These are phyloP conservation scores for Tuber umbilicatum DNA, from an alignment of 495 filamentous ascomycete genomes.

Conservation along the genomic window DNA sequence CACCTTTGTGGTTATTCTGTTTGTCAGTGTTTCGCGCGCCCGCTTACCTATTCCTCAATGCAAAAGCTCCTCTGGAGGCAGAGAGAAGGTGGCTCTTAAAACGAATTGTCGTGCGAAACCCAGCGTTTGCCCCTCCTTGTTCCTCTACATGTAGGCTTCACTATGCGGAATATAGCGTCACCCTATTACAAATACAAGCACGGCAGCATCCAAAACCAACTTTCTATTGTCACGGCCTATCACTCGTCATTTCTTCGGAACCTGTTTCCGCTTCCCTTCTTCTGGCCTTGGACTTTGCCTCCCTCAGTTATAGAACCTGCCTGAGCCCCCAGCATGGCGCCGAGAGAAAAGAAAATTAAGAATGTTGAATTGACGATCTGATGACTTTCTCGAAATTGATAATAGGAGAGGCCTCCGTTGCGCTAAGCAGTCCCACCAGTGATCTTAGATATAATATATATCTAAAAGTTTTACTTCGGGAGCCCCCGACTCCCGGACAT, in stretches of 20 bases:
- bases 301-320: no score
- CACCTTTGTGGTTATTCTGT: neutral
- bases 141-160: neutral
- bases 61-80: neutral
- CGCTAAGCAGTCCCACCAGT: neutral
- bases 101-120: neutral
- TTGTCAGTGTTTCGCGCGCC: neutral
- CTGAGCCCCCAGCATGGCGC: no score
- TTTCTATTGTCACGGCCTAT: neutral
- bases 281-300: no score
- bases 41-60: neutral
- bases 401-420: no score
- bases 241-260: neutral
- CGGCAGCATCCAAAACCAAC: neutral
- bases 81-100: neutral
- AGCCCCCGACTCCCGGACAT: neutral
- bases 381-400: no score
- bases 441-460: neutral
- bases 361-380: no score
- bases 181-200: neutral
- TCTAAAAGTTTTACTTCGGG: neutral
- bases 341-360: no score
- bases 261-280: neutral
- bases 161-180: neutral
- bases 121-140: neutral